These are phyloP conservation scores for Trichoderma reesei DNA, from an alignment of 495 filamentous ascomycete species.

Conservation along the genomic window DNA sequence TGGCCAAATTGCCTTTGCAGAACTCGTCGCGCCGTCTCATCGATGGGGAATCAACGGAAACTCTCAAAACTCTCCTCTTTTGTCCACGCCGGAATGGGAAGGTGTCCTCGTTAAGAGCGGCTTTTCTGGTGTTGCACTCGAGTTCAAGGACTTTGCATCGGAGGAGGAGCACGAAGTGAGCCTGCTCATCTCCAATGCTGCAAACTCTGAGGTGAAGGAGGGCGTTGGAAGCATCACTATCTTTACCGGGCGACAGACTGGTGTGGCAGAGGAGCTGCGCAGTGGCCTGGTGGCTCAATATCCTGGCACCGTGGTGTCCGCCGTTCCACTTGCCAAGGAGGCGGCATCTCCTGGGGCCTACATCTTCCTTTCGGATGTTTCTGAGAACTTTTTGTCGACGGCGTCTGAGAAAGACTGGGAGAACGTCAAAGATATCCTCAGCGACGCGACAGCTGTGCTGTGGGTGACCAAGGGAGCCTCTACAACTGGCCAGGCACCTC, in stretches of 20 bases:
- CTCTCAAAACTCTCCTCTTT: slow-evolving; percentile 25
- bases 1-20: slow-evolving; percentile 21
- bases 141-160: slow-evolving; percentile 20
- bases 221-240: neutral
- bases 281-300: neutral
- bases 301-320: neutral
- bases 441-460: slow-evolving; percentile 29
- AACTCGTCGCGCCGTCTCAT: slow-evolving; percentile 14
- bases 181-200: neutral
- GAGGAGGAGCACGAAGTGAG: slow-evolving; percentile 25
- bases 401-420: neutral
- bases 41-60: slow-evolving; percentile 21
- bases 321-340: neutral
- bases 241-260: neutral
- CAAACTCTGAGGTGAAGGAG: neutral
- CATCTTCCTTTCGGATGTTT: neutral
- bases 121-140: slow-evolving; percentile 17
- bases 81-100: slow-evolving; percentile 25
- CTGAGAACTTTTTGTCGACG: neutral
- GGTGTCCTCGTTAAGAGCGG: slow-evolving; percentile 23
- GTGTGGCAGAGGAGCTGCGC: neutral
- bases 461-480: slow-evolving; percentile 44
- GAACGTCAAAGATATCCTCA: slow-evolving; percentile 1
- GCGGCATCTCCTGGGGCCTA: neutral
- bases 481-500: slow-evolving; percentile 30